A percentile compares a stretch with the other conserved stretches of the same genome.
These are phyloP conservation scores for Chenopodium berlandieri DNA, from an alignment of 148 eudicot species.

Conservation along the genomic window DNA sequence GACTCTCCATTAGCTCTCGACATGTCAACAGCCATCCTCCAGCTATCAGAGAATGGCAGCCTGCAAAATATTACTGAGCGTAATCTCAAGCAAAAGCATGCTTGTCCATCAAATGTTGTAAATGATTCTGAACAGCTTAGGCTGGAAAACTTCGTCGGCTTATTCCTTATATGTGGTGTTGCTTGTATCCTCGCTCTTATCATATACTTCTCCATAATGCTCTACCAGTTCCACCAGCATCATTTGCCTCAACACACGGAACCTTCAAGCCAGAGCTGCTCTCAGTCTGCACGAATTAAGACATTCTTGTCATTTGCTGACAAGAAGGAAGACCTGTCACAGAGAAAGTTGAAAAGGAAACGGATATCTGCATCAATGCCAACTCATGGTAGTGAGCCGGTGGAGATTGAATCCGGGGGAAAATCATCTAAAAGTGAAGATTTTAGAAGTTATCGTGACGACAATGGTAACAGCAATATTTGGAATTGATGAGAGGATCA, in stretches of 20 bases:
- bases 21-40: constrained; percentile 47
- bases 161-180: constrained; percentile 28
- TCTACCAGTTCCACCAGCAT: constrained; percentile 26
- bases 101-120: constrained; percentile 9
- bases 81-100: constrained; percentile 25
- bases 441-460: neutral
- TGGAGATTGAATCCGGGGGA: constrained; percentile 22
- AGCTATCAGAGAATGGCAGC: constrained; percentile 38
- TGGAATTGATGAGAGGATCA: constrained; percentile 18
- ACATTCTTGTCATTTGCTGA: constrained; percentile 38
- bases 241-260: constrained; percentile 26
- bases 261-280: constrained; percentile 28
- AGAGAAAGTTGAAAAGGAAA: constrained; percentile 39
- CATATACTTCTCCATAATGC: constrained; percentile 31
- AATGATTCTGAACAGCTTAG: constrained; percentile 35
- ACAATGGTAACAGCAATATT: neutral
- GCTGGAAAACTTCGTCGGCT: constrained; percentile 30
- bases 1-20: constrained; percentile 45
- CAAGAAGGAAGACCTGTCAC: constrained; percentile 38
- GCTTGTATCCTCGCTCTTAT: constrained; percentile 28
- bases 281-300: constrained; percentile 28
- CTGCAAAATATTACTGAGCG: constrained; percentile 34
- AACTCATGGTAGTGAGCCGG: constrained; percentile 3
- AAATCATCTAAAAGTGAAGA: constrained; percentile 7
- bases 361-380: constrained; percentile 22